These are phyloP conservation scores for Monoraphidium neglectum DNA, from an alignment of 139 green algal species.

Conservation along the genomic window DNA sequence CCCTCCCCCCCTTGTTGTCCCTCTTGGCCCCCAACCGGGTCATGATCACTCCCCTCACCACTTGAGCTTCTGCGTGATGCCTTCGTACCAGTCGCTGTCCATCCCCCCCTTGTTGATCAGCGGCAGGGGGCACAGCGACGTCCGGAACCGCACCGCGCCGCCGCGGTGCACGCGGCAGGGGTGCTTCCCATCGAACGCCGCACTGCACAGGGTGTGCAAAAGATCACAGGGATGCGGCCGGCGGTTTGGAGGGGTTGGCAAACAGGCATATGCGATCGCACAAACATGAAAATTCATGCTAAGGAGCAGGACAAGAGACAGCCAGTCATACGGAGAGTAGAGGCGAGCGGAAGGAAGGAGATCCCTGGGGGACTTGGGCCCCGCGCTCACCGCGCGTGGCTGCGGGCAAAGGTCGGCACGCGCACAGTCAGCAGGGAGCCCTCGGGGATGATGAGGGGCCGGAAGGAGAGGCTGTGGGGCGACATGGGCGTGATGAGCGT, in stretches of 20 bases:
- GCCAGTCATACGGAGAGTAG: no score
- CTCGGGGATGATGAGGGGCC: conserved; percentile 86
- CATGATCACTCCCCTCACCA: no score
- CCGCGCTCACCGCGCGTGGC: conserved; percentile 6
- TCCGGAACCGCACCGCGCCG: conserved; percentile 64
- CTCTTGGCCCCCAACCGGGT: no score
- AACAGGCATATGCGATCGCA: no score
- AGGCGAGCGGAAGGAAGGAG: no score
- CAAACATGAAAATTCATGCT: no score
- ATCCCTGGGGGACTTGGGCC: no score
- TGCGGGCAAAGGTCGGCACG: conserved; percentile 5
- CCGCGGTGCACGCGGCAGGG: conserved; percentile 56
- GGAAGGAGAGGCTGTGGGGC: conserved; percentile 80
- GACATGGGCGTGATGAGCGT: conserved; percentile 88
- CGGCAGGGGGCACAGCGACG: conserved; percentile 74
- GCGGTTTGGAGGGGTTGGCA: no score
- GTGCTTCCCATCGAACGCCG: conserved; percentile 70
- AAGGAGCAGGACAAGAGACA: no score
- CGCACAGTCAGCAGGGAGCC: conserved; percentile 56
- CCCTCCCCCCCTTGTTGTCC: no score
- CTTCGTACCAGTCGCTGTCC: conserved; percentile 81
- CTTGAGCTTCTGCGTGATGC: conserved; percentile 87
- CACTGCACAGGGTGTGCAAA: conserved; percentile 37
- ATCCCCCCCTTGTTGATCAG: conserved; percentile 78
- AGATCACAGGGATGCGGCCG: no score